Conservation (phyloP, 176 grass and related monocot genomes). For the Musa troglodytarum region DNA sequence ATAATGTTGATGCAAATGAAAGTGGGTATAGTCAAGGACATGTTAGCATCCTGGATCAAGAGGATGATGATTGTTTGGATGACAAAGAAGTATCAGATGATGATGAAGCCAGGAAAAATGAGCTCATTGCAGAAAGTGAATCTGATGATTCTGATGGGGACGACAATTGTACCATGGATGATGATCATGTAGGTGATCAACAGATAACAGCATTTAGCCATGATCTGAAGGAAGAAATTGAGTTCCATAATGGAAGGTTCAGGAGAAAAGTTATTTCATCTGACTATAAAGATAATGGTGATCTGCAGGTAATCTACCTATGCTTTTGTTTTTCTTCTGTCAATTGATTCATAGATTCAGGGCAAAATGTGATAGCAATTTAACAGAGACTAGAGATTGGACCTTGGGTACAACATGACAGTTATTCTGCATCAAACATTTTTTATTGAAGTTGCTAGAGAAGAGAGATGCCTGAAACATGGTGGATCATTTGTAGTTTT, state of each 20-base stretch:
- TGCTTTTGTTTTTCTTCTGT: neutral
- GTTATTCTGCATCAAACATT: neutral
- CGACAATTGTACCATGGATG: conserved; percentile 37
- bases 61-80: neutral
- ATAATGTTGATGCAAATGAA: conserved; percentile 16
- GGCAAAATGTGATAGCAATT: neutral
- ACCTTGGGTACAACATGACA: neutral
- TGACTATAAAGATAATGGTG: conserved; percentile 22
- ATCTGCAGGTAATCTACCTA: conserved; percentile 27
- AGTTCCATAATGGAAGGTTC: conserved; percentile 50
- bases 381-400: conserved; percentile 17
- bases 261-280: conserved; percentile 73
- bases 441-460: neutral
- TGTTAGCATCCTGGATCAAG: conserved; percentile 11
- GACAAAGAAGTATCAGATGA: conserved; percentile 4
- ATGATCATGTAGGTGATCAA: conserved; percentile 23
- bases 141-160: conserved; percentile 36
- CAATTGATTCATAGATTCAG: neutral
- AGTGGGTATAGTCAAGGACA: conserved; percentile 25
- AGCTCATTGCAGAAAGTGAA: conserved; percentile 27
- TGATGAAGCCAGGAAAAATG: conserved; percentile 27
- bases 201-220: conserved; percentile 22
- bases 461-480: neutral
- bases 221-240: conserved; percentile 64
- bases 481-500: neutral